These are phyloP conservation scores for Metschnikowia drakensbergensis DNA, from an alignment of 805 yeast genomes.

Conservation along the genomic window DNA sequence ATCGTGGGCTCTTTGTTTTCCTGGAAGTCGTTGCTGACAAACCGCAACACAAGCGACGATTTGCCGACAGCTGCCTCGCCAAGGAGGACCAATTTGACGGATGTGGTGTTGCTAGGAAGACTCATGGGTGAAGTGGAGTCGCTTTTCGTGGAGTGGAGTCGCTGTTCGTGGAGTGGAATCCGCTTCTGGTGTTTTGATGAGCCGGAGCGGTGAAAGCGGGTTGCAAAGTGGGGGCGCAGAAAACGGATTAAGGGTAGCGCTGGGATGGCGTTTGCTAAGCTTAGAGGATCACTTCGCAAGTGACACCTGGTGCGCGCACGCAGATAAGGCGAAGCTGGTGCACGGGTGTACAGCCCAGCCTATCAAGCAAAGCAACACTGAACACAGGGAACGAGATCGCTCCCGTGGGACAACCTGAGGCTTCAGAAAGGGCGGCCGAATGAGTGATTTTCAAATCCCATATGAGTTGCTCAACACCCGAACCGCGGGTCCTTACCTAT, in stretches of 20 bases:
- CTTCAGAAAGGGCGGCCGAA: too few relatives aligned
- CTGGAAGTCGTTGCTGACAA: slow-evolving; percentile 69
- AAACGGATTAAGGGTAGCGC: background rate
- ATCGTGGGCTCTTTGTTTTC: slow-evolving; percentile 75
- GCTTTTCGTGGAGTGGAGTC: too few relatives aligned
- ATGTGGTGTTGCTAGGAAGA: slow-evolving; percentile 15
- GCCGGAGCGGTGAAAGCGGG: background rate
- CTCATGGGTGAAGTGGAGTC: slow-evolving; percentile 6
- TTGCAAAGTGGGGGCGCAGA: background rate
- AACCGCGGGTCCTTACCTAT: too few relatives aligned
- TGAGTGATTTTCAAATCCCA: too few relatives aligned
- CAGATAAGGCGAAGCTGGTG: slow-evolving; percentile 5
- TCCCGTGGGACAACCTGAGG: too few relatives aligned
- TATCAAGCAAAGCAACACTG: background rate
- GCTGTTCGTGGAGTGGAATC: background rate
- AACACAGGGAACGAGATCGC: too few relatives aligned
- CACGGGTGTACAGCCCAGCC: background rate
- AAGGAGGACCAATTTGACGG: slow-evolving; percentile 62
- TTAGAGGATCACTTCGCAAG: slow-evolving; percentile 1
- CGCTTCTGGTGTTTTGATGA: background rate
- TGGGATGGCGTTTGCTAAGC: slow-evolving; percentile 3
- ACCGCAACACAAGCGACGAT: slow-evolving; percentile 63
- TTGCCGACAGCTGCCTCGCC: slow-evolving; percentile 86
- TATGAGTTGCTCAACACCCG: too few relatives aligned
- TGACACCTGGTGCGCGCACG: slow-evolving; percentile 5